Evolutionary conservation across 2,329 filamentous ascomycete genomes (phyloP).

Genomic region (Diplodia seriata): DNA sequence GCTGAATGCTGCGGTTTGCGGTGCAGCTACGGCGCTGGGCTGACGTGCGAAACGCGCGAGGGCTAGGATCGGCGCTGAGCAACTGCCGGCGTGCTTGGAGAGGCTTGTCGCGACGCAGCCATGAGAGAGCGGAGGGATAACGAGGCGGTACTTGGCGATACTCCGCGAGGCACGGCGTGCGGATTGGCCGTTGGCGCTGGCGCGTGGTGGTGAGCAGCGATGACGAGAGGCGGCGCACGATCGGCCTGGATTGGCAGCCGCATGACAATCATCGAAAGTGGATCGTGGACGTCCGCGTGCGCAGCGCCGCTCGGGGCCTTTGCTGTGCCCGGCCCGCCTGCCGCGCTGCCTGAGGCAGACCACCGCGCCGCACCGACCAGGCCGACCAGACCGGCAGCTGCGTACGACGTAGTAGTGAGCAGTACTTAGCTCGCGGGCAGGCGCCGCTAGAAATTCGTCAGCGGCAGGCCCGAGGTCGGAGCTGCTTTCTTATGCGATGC

Average conservation of each 20-base stretch:
- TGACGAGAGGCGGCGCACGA: slow-evolving; percentile 26
- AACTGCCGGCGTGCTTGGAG: slow-evolving; percentile 3
- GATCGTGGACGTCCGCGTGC: slow-evolving; percentile 24
- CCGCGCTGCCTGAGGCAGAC: slow-evolving; percentile 17
- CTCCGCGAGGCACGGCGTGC: slow-evolving; percentile 12
- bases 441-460: background rate
- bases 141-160: background rate
- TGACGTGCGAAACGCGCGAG: slow-evolving; percentile 29
- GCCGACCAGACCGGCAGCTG: background rate
- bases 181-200: background rate
- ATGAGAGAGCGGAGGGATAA: slow-evolving; percentile 1
- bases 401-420: background rate
- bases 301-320: slow-evolving; percentile 21
- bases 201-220: slow-evolving; percentile 27
- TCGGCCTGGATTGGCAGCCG: slow-evolving; percentile 26
- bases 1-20: slow-evolving; percentile 1
- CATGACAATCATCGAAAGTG: slow-evolving; percentile 26
- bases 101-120: slow-evolving; percentile 16
- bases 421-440: background rate
- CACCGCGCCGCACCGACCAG: background rate
- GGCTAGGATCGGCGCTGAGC: slow-evolving; percentile 27
- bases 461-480: slow-evolving; percentile 17
- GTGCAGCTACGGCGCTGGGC: slow-evolving; percentile 24
- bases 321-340: slow-evolving; percentile 15
- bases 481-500: slow-evolving; percentile 9